Conservation (phyloP, 805 yeast species). For the Pichia cephalocereana region DNA sequence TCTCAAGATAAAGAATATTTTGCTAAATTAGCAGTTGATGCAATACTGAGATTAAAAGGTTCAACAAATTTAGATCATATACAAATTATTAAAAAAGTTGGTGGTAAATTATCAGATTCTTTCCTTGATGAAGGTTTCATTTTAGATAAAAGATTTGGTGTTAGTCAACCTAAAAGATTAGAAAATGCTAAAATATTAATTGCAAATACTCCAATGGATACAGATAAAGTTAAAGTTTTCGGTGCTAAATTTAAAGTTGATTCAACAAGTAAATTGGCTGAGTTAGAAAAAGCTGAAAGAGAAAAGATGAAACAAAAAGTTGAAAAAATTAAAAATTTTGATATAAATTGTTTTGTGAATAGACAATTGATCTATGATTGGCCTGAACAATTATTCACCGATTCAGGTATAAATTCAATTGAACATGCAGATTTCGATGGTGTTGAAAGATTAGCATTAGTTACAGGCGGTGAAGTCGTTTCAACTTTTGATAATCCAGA, state of each 20-base stretch:
- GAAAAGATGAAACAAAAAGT: constrained; percentile 87
- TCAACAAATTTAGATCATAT: constrained; percentile 85
- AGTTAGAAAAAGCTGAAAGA: constrained; percentile 61
- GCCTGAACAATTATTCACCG: constrained; percentile 93
- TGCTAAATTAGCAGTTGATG: constrained; percentile 87
- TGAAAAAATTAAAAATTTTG: constrained; percentile 76
- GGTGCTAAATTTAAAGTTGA: constrained; percentile 98
- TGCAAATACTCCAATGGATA: constrained; percentile 94
- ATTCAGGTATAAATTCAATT: constrained; percentile 77
- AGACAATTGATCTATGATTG: constrained; percentile 96
- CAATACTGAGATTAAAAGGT: constrained; percentile 79
- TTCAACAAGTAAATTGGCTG: constrained; percentile 79
- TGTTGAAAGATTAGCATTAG: constrained; percentile 90
- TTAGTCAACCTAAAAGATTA: constrained; percentile 81
- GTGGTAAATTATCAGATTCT: constrained; percentile 87
- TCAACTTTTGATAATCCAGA: constrained; percentile 94
- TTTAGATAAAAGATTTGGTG: constrained; percentile 85
- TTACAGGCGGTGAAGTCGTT: constrained; percentile 96
- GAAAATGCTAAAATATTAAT: constrained; percentile 79
- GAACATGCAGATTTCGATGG: constrained; percentile 99
- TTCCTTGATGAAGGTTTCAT: constrained; percentile 95
- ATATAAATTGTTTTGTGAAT: constrained; percentile 81
- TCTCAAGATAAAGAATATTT: constrained; percentile 92
- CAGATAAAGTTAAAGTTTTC: constrained; percentile 94
- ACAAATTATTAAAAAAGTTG: constrained; percentile 86